Conservation (phyloP, 441 rosid species). For the Populus trichocarpa region DNA sequence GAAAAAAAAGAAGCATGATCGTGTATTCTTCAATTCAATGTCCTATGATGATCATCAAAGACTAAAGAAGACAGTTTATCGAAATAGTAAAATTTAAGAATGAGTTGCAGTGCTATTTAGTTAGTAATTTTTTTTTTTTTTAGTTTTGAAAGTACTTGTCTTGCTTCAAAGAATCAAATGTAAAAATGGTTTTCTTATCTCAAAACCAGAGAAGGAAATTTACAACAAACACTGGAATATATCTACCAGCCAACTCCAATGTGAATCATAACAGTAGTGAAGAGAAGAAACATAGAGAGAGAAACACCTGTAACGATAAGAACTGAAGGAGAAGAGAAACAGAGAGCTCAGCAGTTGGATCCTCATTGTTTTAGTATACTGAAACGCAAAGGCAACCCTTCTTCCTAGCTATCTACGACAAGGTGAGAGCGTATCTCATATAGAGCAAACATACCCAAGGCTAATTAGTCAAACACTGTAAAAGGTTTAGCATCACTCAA, state of each 20-base stretch:
- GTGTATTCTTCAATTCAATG: constrained; percentile 1
- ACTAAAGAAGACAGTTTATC: neutral
- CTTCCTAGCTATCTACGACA: no score
- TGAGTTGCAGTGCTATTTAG: neutral
- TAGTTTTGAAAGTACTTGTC: neutral
- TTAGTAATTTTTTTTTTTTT: neutral
- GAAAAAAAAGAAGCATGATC: neutral
- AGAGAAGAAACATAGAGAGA: neutral
- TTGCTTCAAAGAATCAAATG: neutral
- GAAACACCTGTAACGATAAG: constrained; percentile 28
- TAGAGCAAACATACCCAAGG: no score
- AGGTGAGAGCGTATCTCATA: no score
- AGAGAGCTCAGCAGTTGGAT: constrained; percentile 15
- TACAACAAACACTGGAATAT: neutral
- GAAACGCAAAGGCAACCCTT: neutral
- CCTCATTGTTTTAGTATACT: constrained; percentile 24
- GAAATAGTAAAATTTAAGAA: neutral
- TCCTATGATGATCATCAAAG: neutral
- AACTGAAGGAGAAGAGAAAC: constrained; percentile 20
- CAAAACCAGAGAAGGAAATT: neutral
- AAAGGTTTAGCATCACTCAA: no score
- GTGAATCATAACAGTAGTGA: neutral
- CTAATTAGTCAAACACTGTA: no score
- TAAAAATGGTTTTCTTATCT: no score
- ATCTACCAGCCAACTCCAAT: neutral